Base-by-base conservation (phyloP, 192 early-diverging fungal genomes). In the Coemansia sp. region DNA sequence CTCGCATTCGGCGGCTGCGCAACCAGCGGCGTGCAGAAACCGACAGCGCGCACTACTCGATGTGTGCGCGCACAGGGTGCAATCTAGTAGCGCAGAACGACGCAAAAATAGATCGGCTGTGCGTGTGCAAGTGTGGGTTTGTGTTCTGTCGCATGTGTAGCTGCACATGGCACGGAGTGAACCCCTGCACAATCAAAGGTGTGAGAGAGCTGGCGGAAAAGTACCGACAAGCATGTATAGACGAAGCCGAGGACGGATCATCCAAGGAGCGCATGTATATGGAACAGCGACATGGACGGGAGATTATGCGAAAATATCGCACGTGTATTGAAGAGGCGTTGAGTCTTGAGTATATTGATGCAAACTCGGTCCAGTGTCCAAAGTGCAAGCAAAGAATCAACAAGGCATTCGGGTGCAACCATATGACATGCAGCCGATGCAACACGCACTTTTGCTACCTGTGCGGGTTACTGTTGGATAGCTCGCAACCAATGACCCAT, bases 381-480 rank as follows among this genome's bases (percentile, higher is more conserved):
- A 48, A 48, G n/a, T 48, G 46, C 1, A 7, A 48, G 46, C 15
- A 19, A 19, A 2, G n/a, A n/a, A 48, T 48, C 19, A 2, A 48
- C 6, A 48, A 54, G 11, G 6, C n/a, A 12, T 14, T 26, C 34
- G 28, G 52, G 6, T 54, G 52, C 23, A 54, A 26, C 26, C 23
- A 26, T 28, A 54, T 54, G 52, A 23, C 25, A 26, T 54, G 52
- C 52, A 54, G 28, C 23, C 52, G 15, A 9, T 54, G 52, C 52
- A n/a, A 14, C 15, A 54, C 52, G 6, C 52, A 54, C 28, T 54
- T 54, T n/a, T 25, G 52, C 25, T n/a, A 54, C 52, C 7, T 54
- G 46, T 48, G 46, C 46, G 46, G 46, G 17, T 48, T 19, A 20
- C 7, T 3, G n/a, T n/a, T 44, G 14, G 42, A 44, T n/a, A 12